Evolutionary conservation across 2,329 filamentous ascomycete genomes (phyloP).

Genomic region (Paradendryphiella salina): DNA sequence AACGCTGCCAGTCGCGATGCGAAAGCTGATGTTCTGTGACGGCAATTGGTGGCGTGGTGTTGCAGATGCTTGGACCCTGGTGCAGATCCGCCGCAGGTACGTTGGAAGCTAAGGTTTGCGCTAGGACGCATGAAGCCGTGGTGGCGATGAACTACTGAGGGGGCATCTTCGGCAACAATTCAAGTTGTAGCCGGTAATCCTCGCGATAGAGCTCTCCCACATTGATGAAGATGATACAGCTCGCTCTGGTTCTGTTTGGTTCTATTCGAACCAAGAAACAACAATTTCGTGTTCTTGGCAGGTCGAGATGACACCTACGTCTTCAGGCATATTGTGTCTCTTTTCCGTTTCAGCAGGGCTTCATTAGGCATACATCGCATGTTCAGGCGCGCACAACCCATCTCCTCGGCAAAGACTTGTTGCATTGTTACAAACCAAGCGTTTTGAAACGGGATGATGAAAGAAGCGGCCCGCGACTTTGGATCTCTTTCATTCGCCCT

Average conservation of each 20-base stretch:
- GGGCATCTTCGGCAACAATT: not conserved
- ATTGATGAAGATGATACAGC: too few species aligned
- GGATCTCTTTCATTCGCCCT: not conserved
- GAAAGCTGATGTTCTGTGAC: conserved; percentile 5
- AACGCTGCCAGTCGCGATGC: conserved; percentile 10
- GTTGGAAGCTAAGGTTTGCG: conserved; percentile 21
- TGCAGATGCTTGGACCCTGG: conserved; percentile 24
- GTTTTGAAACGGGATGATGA: conserved; percentile 6
- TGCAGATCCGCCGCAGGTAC: conserved; percentile 24
- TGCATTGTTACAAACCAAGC: conserved; percentile 3
- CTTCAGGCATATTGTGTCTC: conserved; percentile 27
- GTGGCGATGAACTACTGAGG: conserved; percentile 15
- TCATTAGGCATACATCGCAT: conserved; percentile 15
- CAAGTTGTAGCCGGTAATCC: not conserved
- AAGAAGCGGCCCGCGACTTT: not conserved
- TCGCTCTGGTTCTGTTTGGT: too few species aligned
- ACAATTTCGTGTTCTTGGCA: too few species aligned
- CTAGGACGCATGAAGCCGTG: conserved; percentile 13
- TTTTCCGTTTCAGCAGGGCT: conserved; percentile 27
- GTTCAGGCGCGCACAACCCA: conserved; percentile 8
- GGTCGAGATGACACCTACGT: conserved; percentile 1
- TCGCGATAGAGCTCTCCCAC: too few species aligned
- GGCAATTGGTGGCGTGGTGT: conserved; percentile 21
- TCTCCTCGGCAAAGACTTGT: not conserved
- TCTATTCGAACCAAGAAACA: too few species aligned